These are phyloP conservation scores for Fraxinus quadrangulata DNA, from an alignment of 257 asterid species.

Conservation along the genomic window DNA sequence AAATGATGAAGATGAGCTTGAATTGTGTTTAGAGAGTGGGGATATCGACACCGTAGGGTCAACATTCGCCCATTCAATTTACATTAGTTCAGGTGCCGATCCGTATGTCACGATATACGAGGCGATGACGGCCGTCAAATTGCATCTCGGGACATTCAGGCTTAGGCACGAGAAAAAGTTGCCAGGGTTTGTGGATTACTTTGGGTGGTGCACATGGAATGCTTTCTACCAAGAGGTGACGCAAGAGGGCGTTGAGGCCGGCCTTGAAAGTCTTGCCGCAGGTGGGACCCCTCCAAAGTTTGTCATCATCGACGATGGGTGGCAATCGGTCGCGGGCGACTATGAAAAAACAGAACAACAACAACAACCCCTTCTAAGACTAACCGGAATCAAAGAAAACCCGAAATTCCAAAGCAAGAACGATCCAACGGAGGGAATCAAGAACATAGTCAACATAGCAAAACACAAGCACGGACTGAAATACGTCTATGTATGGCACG, in stretches of 20 bases:
- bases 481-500: slow-evolving; percentile 86
- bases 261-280: slow-evolving; percentile 58
- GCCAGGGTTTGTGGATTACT: slow-evolving; percentile 70
- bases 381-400: slow-evolving; percentile 80
- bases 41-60: slow-evolving; percentile 55
- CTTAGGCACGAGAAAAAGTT: slow-evolving; percentile 67
- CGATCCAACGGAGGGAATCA: slow-evolving; percentile 59
- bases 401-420: slow-evolving; percentile 61
- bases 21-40: slow-evolving; percentile 77
- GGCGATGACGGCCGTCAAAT: slow-evolving; percentile 59
- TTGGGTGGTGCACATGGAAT: slow-evolving; percentile 97
- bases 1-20: slow-evolving; percentile 63
- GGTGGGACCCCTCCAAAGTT: slow-evolving; percentile 78
- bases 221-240: slow-evolving; percentile 85
- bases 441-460: slow-evolving; percentile 64
- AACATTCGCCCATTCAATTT: slow-evolving; percentile 59
- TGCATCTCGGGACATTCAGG: slow-evolving; percentile 61
- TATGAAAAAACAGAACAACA: slow-evolving; percentile 13
- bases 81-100: slow-evolving; percentile 64
- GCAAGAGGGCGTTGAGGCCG: slow-evolving; percentile 81
- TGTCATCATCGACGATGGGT: slow-evolving; percentile 84
- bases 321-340: slow-evolving; percentile 75
- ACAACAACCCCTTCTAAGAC: slow-evolving; percentile 48
- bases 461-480: slow-evolving; percentile 73
- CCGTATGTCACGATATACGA: slow-evolving; percentile 63